These are phyloP conservation scores for Arthrinium phaeospermum DNA, from an alignment of 2,329 filamentous ascomycete genomes.

Conservation along the genomic window DNA sequence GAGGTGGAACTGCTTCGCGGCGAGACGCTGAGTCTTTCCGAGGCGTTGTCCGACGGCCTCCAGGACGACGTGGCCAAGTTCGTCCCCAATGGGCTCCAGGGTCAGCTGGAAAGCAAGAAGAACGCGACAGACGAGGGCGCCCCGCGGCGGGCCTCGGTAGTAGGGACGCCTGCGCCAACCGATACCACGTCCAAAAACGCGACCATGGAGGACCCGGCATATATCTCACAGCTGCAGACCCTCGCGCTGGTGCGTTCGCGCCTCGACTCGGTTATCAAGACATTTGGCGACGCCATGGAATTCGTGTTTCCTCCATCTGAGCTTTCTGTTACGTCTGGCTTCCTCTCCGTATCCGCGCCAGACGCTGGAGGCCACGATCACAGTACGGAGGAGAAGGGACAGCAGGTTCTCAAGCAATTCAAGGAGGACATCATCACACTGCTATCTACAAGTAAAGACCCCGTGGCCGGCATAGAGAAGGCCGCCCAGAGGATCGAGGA, in stretches of 20 bases:
- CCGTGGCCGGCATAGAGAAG: slow-evolving; percentile 71
- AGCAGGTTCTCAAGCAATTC: slow-evolving; percentile 75
- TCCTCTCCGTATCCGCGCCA: slow-evolving; percentile 88
- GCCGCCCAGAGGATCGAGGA: slow-evolving; percentile 78
- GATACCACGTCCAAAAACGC: slow-evolving; percentile 28
- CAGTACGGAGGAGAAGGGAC: slow-evolving; percentile 84
- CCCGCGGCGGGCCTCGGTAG: slow-evolving; percentile 32
- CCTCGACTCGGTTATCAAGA: slow-evolving; percentile 88
- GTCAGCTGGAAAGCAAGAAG: slow-evolving; percentile 35
- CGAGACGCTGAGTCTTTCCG: slow-evolving; percentile 80
- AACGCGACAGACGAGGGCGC: slow-evolving; percentile 24
- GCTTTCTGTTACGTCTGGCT: slow-evolving; percentile 80
- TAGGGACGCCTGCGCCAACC: slow-evolving; percentile 24
- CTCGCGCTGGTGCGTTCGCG: slow-evolving; percentile 81
- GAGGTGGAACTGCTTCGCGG: slow-evolving; percentile 93
- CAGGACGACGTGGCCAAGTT: slow-evolving; percentile 76
- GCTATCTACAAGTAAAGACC: slow-evolving; percentile 62
- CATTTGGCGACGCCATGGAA: slow-evolving; percentile 94
- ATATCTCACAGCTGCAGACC: slow-evolving; percentile 80
- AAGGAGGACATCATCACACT: slow-evolving; percentile 74
- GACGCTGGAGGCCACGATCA: slow-evolving; percentile 68
- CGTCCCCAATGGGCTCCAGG: slow-evolving; percentile 58
- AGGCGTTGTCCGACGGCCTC: slow-evolving; percentile 76
- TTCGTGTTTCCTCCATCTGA: slow-evolving; percentile 92
- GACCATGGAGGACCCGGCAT: slow-evolving; percentile 54